Base-by-base conservation (phyloP, 345 rosid species). In the Camelina laxa region DNA sequence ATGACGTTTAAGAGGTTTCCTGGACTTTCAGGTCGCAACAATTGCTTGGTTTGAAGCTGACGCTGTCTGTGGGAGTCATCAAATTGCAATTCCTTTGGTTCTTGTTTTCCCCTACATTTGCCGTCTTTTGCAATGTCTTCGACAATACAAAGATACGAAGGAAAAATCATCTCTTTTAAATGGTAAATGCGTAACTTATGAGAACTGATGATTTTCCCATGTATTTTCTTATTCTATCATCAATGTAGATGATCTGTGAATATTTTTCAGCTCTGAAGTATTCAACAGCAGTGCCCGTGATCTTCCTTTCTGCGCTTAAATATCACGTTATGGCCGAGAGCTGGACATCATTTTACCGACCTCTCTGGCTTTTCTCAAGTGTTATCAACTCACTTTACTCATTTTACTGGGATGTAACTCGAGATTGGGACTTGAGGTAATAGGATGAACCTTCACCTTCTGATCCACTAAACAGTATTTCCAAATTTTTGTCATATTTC, bases 41-140 rank as follows among this genome's bases (percentile, higher is more conserved):
- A 90, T 92, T 75, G 99, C 99, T 39, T 95, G 98, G 99, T 92
- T 92, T 82, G 99, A 95, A 80, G 98, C 99, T 72, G 98, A 92
- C 67, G 94, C 99, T 53, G 87, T 95, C 55, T 95, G 99, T 36
- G 98, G 99, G 38, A 88, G 98, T 83, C 98, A 95, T 86, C 88
- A 96, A 24, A 78, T 85, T 73, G 94, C 87, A 66, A 95, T 92
- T 75, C 98, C 99, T 21, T 59, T 95, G 30, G 92, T 87, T 82
- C 94, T 95, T 62, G 99, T 88, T 35, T 84, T 89, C 77, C 99
- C 98, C 50, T 95, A 92, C 68, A 76, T 91, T 70, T 95, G 88
- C 61, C 91, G 96, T 39, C 84, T 95, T 54, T 78, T 90, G 80
- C 99, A 95, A 81, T 95, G 99, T 75, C 90, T 95, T 75, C 88